These are phyloP conservation scores for Leptographium radiaticola DNA, from an alignment of 2,329 filamentous ascomycete species.

Conservation along the genomic window DNA sequence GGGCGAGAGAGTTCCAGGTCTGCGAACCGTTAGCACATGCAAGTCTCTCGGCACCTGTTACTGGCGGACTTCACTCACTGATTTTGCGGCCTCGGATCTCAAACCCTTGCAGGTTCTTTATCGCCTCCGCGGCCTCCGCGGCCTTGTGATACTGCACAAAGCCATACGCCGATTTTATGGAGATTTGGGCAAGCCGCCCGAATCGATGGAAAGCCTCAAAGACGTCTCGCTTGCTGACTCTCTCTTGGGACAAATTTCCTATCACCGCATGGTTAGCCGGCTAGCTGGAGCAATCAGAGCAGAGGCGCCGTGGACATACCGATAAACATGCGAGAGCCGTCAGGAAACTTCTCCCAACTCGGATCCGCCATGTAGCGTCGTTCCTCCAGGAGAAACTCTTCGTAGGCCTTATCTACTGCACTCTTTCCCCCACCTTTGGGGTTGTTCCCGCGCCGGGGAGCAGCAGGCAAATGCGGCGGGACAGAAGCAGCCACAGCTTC, in stretches of 20 bases:
- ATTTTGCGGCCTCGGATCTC: constrained; percentile 84
- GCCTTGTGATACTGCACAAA: constrained; percentile 87
- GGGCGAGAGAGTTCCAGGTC: constrained; percentile 84
- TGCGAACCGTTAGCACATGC: constrained; percentile 25
- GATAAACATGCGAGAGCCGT: constrained; percentile 67
- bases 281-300: constrained; percentile 11
- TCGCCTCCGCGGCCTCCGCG: constrained; percentile 59
- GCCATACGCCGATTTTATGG: constrained; percentile 90
- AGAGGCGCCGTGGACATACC: constrained; percentile 35
- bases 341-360: constrained; percentile 69
- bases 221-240: constrained; percentile 85
- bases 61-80: constrained; percentile 46
- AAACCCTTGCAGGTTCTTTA: constrained; percentile 66
- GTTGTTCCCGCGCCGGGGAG: background rate
- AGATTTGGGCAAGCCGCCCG: constrained; percentile 83
- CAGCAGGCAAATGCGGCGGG: background rate
- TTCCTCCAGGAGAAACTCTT: constrained; percentile 61
- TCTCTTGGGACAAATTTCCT: constrained; percentile 89
- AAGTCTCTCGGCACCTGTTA: background rate
- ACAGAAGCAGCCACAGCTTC: background rate
- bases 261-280: constrained; percentile 11
- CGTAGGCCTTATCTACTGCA: constrained; percentile 45
- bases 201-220: constrained; percentile 82
- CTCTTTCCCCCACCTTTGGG: constrained; percentile 4
- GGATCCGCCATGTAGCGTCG: constrained; percentile 63